Percentiles rank a stretch among this genome's conserved stretches.
Conservation (phyloP, 257 asterid species). For the Verbascum thapsus region DNA sequence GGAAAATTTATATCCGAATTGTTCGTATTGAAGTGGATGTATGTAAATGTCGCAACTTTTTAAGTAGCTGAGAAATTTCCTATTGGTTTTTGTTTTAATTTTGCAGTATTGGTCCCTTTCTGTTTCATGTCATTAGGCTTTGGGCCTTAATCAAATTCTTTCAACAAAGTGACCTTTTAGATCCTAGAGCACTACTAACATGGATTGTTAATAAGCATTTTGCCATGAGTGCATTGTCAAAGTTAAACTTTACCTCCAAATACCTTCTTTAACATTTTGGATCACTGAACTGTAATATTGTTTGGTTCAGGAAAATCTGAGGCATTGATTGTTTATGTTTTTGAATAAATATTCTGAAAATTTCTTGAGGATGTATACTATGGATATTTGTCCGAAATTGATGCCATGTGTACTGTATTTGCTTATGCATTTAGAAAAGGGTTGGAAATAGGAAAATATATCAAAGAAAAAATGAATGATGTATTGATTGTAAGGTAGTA, state of each 20-base stretch:
- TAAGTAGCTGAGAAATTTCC: not conserved
- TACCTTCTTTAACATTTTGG: not conserved
- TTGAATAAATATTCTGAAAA: too few relatives aligned
- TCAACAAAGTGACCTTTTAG: not conserved
- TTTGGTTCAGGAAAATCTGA: not conserved
- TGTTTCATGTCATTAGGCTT: not conserved
- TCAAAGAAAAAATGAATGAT: too few relatives aligned
- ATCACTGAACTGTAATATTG: conserved; percentile 11
- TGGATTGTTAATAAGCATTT: not conserved
- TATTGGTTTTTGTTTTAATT: conserved; percentile 4
- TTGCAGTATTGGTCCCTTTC: conserved; percentile 4
- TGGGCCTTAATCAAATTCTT: too few relatives aligned
- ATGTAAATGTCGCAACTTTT: not conserved
- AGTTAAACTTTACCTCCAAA: not conserved
- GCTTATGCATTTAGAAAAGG: too few relatives aligned
- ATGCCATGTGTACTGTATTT: too few relatives aligned
- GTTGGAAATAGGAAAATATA: too few relatives aligned
- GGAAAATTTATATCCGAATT: too few relatives aligned
- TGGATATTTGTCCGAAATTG: too few relatives aligned
- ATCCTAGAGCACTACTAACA: conserved; percentile 18
- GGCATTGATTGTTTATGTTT: too few relatives aligned
- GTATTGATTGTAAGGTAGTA: too few relatives aligned
- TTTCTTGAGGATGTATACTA: too few relatives aligned
- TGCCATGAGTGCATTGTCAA: conserved; percentile 3
- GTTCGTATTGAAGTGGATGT: conserved; percentile 14